These are phyloP conservation scores for Dacryopinax primogenitus DNA, from an alignment of 768 basidiomycete genomes.

Conservation along the genomic window DNA sequence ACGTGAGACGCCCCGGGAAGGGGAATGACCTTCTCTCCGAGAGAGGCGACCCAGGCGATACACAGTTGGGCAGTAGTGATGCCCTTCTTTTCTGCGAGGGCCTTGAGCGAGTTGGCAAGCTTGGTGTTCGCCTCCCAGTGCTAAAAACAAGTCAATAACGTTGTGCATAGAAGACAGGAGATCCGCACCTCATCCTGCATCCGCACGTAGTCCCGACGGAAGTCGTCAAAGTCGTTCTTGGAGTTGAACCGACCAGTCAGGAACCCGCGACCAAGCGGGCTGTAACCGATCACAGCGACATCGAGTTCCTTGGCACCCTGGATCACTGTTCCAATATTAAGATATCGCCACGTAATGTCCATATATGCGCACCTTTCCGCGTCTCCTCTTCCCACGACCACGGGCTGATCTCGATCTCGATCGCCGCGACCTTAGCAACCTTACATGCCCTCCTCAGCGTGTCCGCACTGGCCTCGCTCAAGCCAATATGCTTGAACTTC, in stretches of 20 bases:
- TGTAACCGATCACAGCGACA: constrained; percentile 30
- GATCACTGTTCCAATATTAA: constrained; percentile 22
- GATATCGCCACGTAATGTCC: background rate
- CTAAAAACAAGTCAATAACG: constrained; percentile 1
- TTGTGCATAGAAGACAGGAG: background rate
- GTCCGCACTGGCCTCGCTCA: constrained; percentile 41
- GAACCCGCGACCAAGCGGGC: constrained; percentile 29
- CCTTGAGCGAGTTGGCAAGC: constrained; percentile 25
- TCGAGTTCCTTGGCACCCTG: constrained; percentile 27
- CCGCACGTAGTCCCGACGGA: constrained; percentile 30
- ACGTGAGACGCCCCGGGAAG: constrained; percentile 28
- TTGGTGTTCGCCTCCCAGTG: constrained; percentile 29
- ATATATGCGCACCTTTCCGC: background rate
- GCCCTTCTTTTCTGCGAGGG: constrained; percentile 28
- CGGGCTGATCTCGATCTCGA: constrained; percentile 32
- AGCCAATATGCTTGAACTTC: constrained; percentile 45
- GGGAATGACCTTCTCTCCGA: constrained; percentile 22
- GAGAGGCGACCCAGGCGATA: constrained; percentile 29
- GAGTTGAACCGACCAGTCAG: constrained; percentile 25
- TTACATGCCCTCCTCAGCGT: constrained; percentile 33
- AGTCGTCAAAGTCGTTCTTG: constrained; percentile 28
- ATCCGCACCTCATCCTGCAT: constrained; percentile 33
- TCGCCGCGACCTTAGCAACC: constrained; percentile 26
- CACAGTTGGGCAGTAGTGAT: constrained; percentile 30
- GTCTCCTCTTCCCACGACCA: constrained; percentile 27